phyloP scores from a whole-genome alignment of 345 rosid genomes.

The Excoecaria cochinchinensis region DNA sequence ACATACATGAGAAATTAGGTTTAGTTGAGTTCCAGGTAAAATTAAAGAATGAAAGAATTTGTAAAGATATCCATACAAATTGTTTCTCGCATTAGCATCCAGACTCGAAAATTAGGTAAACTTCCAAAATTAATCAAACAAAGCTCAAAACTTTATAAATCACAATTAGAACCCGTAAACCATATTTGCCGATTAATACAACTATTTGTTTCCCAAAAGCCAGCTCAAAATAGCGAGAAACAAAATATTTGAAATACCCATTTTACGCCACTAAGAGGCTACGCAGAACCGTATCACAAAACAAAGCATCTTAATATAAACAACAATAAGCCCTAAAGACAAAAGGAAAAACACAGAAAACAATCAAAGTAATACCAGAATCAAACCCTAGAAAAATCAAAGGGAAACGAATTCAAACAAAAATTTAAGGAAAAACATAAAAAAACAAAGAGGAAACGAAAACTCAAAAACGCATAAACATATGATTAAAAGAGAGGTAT shows the following conservation, averaged over 20 bases:
- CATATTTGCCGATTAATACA: background rate
- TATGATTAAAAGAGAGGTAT: background rate
- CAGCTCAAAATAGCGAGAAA: background rate
- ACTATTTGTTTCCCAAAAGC: background rate
- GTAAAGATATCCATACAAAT: background rate
- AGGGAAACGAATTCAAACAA: background rate
- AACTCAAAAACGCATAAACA: background rate
- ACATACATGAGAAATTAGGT: background rate
- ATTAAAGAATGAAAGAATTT: background rate
- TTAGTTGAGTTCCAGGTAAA: background rate
- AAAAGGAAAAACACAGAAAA: background rate
- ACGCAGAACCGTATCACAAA: background rate
- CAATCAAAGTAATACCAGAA: background rate
- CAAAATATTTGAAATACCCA: too few relatives aligned
- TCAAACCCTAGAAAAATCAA: slow-evolving; percentile 4
- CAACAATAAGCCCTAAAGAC: background rate
- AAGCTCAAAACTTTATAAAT: background rate
- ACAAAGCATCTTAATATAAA: too few relatives aligned
- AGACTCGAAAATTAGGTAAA: background rate
- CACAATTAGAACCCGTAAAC: background rate
- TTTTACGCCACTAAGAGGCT: background rate
- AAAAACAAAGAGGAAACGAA: background rate
- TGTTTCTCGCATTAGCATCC: background rate
- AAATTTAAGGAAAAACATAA: background rate
- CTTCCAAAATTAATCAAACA: background rate